Evolutionary conservation across 2,329 filamentous ascomycete genomes (phyloP).

Genomic region (Thermomyces lanuginosus): DNA sequence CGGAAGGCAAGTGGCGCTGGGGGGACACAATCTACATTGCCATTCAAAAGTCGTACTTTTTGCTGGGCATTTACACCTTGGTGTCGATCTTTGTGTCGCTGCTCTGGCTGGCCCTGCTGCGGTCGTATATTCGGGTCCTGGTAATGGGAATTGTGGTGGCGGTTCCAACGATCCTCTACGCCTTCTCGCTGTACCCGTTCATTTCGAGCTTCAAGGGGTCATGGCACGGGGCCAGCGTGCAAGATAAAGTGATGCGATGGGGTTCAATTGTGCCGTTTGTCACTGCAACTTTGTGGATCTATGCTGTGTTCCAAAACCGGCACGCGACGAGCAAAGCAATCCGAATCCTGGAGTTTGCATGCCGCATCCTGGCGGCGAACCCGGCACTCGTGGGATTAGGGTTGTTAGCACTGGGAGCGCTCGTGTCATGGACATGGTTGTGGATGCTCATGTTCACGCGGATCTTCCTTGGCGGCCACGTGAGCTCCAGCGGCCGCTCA

Average conservation of each 20-base stretch:
- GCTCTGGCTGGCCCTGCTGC: slow-evolving; percentile 74
- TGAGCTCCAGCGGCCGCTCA: slow-evolving; percentile 37
- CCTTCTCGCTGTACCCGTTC: slow-evolving; percentile 82
- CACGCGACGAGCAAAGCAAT: slow-evolving; percentile 68
- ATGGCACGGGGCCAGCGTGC: slow-evolving; percentile 58
- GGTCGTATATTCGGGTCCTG: slow-evolving; percentile 74
- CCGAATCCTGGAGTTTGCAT: slow-evolving; percentile 81
- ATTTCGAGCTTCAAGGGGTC: slow-evolving; percentile 72
- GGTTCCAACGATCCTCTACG: slow-evolving; percentile 71
- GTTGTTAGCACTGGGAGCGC: slow-evolving; percentile 54
- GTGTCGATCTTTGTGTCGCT: slow-evolving; percentile 79
- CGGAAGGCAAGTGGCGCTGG: slow-evolving; percentile 47
- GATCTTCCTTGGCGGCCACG: slow-evolving; percentile 83
- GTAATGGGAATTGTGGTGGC: slow-evolving; percentile 67
- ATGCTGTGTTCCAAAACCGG: slow-evolving; percentile 64
- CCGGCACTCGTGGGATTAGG: slow-evolving; percentile 71
- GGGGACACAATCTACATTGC: slow-evolving; percentile 92
- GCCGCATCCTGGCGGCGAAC: slow-evolving; percentile 70
- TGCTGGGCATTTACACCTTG: slow-evolving; percentile 78
- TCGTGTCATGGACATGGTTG: slow-evolving; percentile 83
- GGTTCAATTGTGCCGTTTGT: slow-evolving; percentile 59
- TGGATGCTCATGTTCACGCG: slow-evolving; percentile 96
- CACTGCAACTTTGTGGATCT: slow-evolving; percentile 63
- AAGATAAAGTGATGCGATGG: slow-evolving; percentile 83
- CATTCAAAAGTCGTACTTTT: slow-evolving; percentile 68